phyloP scores from a whole-genome alignment of 2,329 filamentous ascomycete species.

The Beauveria caledonica region DNA sequence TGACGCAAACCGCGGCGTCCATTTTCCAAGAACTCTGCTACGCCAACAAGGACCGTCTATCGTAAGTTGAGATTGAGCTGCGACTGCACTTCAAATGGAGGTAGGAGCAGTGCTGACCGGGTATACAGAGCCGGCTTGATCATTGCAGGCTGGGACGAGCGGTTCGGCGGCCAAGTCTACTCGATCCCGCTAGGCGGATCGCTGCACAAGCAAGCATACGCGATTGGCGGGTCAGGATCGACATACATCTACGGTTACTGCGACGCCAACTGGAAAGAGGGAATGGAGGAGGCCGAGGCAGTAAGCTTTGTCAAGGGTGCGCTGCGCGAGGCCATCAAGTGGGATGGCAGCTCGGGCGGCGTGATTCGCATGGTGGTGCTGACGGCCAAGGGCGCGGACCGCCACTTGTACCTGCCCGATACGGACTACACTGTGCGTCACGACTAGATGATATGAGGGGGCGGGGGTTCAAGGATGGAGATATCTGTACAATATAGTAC shows the following conservation, averaged over 20 bases:
- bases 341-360: constrained; percentile 97
- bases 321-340: constrained; percentile 92
- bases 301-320: constrained; percentile 89
- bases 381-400: constrained; percentile 78
- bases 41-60: constrained; percentile 88
- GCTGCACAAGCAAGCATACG: constrained; percentile 92
- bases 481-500: constrained; percentile 22
- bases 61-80: constrained; percentile 44
- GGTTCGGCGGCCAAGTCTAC: constrained; percentile 94
- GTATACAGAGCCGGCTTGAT: constrained; percentile 77
- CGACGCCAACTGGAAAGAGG: constrained; percentile 90
- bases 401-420: constrained; percentile 94
- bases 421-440: constrained; percentile 72
- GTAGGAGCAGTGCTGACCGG: constrained; percentile 13
- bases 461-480: constrained; percentile 7
- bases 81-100: not conserved
- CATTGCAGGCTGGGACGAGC: constrained; percentile 94
- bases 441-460: constrained; percentile 36
- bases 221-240: constrained; percentile 92
- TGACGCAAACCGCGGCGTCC: constrained; percentile 88
- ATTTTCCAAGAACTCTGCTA: constrained; percentile 99
- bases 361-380: constrained; percentile 97
- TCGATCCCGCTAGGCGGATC: constrained; percentile 94
- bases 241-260: constrained; percentile 99
- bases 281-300: constrained; percentile 87